Evolutionary conservation across 805 yeast species (phyloP).

Genomic region (Lipomyces anomalus): DNA sequence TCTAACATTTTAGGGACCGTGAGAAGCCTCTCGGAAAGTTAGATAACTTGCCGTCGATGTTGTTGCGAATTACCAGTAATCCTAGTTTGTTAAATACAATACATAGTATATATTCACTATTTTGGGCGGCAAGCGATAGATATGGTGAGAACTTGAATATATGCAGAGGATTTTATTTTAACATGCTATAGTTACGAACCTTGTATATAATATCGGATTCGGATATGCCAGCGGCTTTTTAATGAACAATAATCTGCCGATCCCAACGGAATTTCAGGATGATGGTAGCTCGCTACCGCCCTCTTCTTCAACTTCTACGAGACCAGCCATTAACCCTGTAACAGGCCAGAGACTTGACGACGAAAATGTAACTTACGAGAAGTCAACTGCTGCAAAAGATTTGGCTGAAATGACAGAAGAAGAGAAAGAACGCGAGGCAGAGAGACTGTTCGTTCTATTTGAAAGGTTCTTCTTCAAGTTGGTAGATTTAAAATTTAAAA

Average conservation of each 20-base stretch:
- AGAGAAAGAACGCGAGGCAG: conserved; percentile 44
- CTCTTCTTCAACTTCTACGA: background rate
- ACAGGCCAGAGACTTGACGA: conserved; percentile 27
- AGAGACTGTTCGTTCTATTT: conserved; percentile 39
- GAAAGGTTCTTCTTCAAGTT: conserved; percentile 37
- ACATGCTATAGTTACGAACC: too few relatives aligned
- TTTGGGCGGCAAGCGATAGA: conserved; percentile 25
- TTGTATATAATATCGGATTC: conserved; percentile 28
- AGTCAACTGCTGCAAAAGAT: background rate
- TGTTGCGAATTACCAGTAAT: conserved; percentile 23
- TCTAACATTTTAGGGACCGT: conserved; percentile 22
- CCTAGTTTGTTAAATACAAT: conserved; percentile 18
- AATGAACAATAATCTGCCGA: conserved; percentile 18
- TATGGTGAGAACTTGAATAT: conserved; percentile 10
- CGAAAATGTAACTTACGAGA: conserved; percentile 3
- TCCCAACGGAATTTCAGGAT: conserved; percentile 17
- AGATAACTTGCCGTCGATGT: conserved; percentile 19
- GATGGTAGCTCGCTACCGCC: background rate
- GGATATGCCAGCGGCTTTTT: conserved; percentile 31
- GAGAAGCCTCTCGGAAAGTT: conserved; percentile 25
- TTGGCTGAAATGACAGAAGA: conserved; percentile 36
- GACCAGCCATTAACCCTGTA: conserved; percentile 25
- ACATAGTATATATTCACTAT: conserved; percentile 23
- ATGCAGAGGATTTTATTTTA: background rate
- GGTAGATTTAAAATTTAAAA: background rate